Conservation (phyloP, 2,329 filamentous ascomycete species). For the Amauroascus verrucosus region DNA sequence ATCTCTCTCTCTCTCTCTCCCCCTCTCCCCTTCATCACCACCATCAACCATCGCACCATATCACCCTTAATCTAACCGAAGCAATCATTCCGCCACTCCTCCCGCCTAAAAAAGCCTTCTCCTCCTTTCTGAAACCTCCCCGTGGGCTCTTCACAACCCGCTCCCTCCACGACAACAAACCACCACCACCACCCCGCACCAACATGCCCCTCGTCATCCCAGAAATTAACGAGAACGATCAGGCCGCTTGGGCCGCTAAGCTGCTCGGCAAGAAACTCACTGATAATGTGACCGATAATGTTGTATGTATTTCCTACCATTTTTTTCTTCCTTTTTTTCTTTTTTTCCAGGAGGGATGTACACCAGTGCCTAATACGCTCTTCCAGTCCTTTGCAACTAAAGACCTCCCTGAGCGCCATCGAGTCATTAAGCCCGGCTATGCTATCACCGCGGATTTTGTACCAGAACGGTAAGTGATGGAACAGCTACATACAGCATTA, state of each 20-base stretch:
- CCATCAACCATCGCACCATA: neutral
- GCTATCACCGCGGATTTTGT: slow-evolving; percentile 35
- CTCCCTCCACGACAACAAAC: slow-evolving; percentile 2
- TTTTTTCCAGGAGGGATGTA: neutral
- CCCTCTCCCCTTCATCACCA: too few relatives aligned
- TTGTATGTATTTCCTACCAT: slow-evolving; percentile 13
- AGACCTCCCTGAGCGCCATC: slow-evolving; percentile 37
- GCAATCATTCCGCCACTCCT: neutral
- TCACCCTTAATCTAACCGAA: neutral
- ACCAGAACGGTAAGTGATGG: slow-evolving; percentile 31
- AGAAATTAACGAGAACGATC: slow-evolving; percentile 30
- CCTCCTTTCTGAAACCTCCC: slow-evolving; percentile 5
- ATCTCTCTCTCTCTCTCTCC: slow-evolving; percentile 5
- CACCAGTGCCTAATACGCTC: neutral
- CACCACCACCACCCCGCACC: neutral
- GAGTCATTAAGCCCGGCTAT: slow-evolving; percentile 33
- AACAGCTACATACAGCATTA: neutral
- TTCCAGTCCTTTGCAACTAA: slow-evolving; percentile 37
- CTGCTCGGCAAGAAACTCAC: slow-evolving; percentile 39
- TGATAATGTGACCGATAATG: slow-evolving; percentile 27
- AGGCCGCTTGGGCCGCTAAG: slow-evolving; percentile 36
- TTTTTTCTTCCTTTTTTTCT: neutral
- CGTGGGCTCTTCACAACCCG: neutral
- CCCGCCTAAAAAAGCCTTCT: neutral
- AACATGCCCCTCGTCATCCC: slow-evolving; percentile 41